These are phyloP conservation scores for Lactifluus volemus DNA, from an alignment of 768 basidiomycete genomes.

Conservation along the genomic window DNA sequence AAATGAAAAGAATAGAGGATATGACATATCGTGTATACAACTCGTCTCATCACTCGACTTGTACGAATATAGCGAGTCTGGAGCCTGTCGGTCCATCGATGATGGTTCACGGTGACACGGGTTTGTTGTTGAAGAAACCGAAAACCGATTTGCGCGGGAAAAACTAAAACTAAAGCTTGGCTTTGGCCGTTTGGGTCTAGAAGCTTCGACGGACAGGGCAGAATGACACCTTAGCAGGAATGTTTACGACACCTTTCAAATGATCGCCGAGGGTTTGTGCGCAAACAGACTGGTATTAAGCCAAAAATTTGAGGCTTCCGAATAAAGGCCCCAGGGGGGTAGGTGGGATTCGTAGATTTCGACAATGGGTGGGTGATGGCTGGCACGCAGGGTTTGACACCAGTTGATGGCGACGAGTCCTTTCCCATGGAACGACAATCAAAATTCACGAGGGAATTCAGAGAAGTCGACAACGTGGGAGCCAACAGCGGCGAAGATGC, in stretches of 20 bases:
- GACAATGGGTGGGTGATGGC: neutral
- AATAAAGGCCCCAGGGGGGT: neutral
- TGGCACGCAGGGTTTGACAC: neutral
- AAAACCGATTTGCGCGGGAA: neutral
- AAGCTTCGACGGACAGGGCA: slow-evolving; percentile 1
- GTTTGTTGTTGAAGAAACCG: neutral
- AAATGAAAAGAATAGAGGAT: neutral
- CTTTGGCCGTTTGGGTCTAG: slow-evolving; percentile 1
- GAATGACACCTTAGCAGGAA: slow-evolving; percentile 7
- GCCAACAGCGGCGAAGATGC: slow-evolving; percentile 2
- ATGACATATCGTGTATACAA: neutral
- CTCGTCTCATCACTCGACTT: neutral
- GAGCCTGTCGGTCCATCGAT: neutral
- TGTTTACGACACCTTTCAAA: neutral
- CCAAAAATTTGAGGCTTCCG: neutral
- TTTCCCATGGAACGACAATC: slow-evolving; percentile 9
- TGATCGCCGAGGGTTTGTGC: slow-evolving; percentile 13
- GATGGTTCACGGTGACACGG: neutral
- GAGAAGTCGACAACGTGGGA: slow-evolving; percentile 3
- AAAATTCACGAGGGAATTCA: neutral
- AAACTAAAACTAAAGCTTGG: neutral
- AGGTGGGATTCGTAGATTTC: neutral
- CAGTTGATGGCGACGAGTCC: neutral
- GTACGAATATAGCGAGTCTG: neutral
- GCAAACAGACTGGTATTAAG: neutral